A percentile compares a stretch with the other conserved stretches of the same genome.
Conservation (phyloP, 345 rosid species). For the Murraya paniculata region DNA sequence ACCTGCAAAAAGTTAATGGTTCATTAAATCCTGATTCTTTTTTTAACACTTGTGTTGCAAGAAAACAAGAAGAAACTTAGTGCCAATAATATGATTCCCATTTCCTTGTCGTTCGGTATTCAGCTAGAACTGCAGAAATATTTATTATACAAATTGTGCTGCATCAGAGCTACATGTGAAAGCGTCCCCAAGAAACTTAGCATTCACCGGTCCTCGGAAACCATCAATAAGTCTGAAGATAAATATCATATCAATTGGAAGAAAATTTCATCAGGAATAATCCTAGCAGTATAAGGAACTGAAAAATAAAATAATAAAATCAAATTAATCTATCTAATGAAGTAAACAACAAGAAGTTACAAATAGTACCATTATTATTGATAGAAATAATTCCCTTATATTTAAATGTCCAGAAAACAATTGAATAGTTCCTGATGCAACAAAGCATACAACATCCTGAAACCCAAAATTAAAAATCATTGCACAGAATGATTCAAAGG, state of each 20-base stretch:
- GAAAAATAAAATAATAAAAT: neutral
- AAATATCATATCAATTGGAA: neutral
- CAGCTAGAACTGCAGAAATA: neutral
- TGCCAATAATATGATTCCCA: neutral
- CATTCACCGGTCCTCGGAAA: neutral
- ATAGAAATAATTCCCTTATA: neutral
- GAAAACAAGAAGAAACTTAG: neutral
- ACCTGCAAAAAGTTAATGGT: too few species aligned
- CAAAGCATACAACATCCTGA: neutral
- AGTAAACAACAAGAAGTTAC: neutral
- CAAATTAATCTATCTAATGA: neutral
- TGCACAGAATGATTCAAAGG: neutral
- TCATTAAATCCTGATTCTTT: too few species aligned
- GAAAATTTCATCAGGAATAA: neutral
- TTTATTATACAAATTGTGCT: neutral
- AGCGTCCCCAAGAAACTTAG: neutral
- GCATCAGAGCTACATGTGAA: neutral
- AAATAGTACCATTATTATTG: neutral
- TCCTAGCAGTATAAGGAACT: neutral
- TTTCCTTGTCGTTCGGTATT: neutral
- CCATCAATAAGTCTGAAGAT: neutral
- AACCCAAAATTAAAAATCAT: constrained; percentile 1
- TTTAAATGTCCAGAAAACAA: neutral
- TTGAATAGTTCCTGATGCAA: constrained; percentile 9
- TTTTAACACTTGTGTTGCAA: neutral